Conservation (phyloP, 495 filamentous ascomycete genomes). For the Penicillium flavigenum region DNA sequence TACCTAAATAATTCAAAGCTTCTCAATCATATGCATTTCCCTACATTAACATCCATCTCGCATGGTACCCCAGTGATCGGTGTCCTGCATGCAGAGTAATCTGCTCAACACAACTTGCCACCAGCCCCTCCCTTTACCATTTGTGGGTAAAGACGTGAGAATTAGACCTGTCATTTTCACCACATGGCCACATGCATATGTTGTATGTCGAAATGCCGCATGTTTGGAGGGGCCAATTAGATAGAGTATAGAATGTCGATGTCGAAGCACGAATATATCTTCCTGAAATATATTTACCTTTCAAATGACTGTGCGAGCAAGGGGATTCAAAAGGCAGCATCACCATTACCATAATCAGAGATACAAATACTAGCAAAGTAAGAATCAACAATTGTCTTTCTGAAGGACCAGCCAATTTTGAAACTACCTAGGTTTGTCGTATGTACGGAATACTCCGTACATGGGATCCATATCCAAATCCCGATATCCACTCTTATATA, state of each 20-base stretch:
- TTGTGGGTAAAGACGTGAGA: slow-evolving; percentile 18
- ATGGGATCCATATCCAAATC: no score
- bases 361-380: no score
- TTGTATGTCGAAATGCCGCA: slow-evolving; percentile 15
- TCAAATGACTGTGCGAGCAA: background rate
- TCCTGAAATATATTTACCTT: background rate
- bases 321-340: background rate
- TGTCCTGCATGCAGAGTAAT: slow-evolving; percentile 22
- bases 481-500: no score
- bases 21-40: background rate
- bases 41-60: background rate
- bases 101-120: slow-evolving; percentile 13
- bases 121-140: background rate
- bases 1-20: background rate
- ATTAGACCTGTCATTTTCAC: slow-evolving; percentile 26
- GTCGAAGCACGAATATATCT: background rate
- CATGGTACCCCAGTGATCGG: slow-evolving; percentile 22
- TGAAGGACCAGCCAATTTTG: no score
- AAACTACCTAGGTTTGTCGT: no score
- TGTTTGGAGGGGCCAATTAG: slow-evolving; percentile 11
- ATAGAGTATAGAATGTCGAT: slow-evolving; percentile 1
- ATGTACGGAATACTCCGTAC: no score
- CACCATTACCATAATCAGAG: no score
- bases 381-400: no score
- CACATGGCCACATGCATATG: slow-evolving; percentile 28